Percentiles rank a stretch among this genome's conserved stretches.
Conservation (phyloP, 164 flowering plant genomes). For the Macadamia tetraphylla region DNA sequence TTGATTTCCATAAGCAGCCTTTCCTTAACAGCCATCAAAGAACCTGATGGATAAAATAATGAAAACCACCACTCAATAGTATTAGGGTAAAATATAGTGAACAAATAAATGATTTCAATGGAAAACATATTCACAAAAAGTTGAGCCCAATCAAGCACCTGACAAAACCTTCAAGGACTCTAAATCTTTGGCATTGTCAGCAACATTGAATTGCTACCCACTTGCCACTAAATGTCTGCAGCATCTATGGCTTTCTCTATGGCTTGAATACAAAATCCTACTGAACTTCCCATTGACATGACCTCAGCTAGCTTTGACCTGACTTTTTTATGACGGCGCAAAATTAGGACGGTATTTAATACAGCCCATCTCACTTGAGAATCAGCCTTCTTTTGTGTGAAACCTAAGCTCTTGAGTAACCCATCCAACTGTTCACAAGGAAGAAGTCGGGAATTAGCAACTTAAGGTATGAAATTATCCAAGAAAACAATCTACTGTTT, state of each 20-base stretch:
- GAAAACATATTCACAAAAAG: no score
- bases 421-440: slow-evolving; percentile 51
- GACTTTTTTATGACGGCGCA: slow-evolving; percentile 69
- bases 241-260: slow-evolving; percentile 52
- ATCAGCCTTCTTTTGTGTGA: slow-evolving; percentile 90
- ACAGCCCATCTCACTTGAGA: slow-evolving; percentile 97
- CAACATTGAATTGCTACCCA: no score
- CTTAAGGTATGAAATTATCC: neutral
- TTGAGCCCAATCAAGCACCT: no score
- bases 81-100: no score
- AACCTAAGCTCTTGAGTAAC: slow-evolving; percentile 59
- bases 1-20: no score
- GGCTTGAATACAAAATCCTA: slow-evolving; percentile 60
- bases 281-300: slow-evolving; percentile 71
- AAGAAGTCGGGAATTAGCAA: slow-evolving; percentile 4
- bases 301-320: slow-evolving; percentile 67
- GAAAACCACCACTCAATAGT: no score
- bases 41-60: no score
- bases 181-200: no score
- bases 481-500: neutral
- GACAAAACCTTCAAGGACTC: no score
- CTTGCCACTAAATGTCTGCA: slow-evolving; percentile 31
- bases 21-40: no score
- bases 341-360: slow-evolving; percentile 55
- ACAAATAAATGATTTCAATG: no score